Percentiles rank a stretch among this genome's conserved stretches.
Conservation (phyloP, 495 filamentous ascomycete genomes). For the Haplographium delicatum region DNA sequence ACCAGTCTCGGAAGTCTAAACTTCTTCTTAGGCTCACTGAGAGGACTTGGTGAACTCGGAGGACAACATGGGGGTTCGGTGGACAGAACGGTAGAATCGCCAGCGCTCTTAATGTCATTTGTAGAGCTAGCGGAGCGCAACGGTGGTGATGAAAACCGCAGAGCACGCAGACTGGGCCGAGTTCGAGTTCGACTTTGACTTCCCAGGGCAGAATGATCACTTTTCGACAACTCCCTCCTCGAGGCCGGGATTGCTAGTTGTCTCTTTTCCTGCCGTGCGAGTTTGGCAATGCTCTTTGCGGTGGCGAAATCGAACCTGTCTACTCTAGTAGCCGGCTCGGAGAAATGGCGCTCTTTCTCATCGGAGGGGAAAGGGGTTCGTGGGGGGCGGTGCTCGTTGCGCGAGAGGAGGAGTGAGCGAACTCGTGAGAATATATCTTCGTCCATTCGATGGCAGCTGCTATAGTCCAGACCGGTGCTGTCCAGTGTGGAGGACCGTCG, state of each 20-base stretch:
- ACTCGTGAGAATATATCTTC: constrained; percentile 20
- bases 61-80: not conserved
- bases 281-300: constrained; percentile 20
- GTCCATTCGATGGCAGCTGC: constrained; percentile 16
- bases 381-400: constrained; percentile 6
- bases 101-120: not conserved
- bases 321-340: not conserved
- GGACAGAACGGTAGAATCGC: not conserved
- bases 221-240: not conserved
- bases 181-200: not conserved
- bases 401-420: constrained; percentile 18
- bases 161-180: not conserved
- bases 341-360: not conserved
- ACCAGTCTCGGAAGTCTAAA: constrained; percentile 13
- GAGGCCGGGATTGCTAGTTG: not conserved
- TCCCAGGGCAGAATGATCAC: not conserved
- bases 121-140: not conserved
- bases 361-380: constrained; percentile 13
- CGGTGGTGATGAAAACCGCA: not conserved
- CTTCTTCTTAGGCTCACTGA: constrained; percentile 4
- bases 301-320: constrained; percentile 18
- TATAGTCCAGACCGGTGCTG: constrained; percentile 19
- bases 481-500: constrained; percentile 11
- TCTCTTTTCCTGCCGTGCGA: not conserved
- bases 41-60: too few relatives aligned